These are phyloP conservation scores for Entelexis paramagnoliae DNA, from an alignment of 1,139 yeast species.

Conservation along the genomic window DNA sequence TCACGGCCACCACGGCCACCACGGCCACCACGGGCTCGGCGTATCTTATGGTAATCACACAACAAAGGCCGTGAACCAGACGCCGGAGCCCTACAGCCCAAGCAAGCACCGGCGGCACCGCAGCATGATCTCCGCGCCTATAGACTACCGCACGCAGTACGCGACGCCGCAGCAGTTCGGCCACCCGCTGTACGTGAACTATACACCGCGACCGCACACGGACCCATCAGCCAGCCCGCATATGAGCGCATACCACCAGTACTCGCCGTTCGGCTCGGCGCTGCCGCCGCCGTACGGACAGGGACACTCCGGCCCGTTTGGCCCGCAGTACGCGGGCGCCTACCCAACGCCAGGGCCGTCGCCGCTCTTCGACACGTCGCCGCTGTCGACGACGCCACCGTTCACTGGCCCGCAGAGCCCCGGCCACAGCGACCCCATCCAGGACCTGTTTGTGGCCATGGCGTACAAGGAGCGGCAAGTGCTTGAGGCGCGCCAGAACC, in stretches of 20 bases:
- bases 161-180: background rate
- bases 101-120: constrained; percentile 18
- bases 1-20: background rate
- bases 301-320: background rate
- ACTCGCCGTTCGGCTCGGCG: background rate
- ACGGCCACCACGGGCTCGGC: constrained; percentile 2
- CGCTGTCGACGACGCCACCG: background rate
- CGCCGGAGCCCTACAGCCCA: constrained; percentile 1
- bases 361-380: constrained; percentile 1
- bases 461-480: constrained; percentile 34
- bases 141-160: constrained; percentile 13
- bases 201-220: background rate
- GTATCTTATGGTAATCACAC: background rate
- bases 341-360: constrained; percentile 2
- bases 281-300: background rate
- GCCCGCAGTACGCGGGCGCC: background rate
- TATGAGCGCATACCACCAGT: background rate
- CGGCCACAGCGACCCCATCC: constrained; percentile 20
- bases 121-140: constrained; percentile 16
- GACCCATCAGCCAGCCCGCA: constrained; percentile 7
- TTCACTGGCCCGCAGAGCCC: background rate
- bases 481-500: constrained; percentile 31
- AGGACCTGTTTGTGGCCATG: constrained; percentile 30
- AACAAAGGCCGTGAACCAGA: background rate
- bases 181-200: constrained; percentile 2